Evolutionary conservation across 1,139 yeast genomes (phyloP).

Genomic region (Kodamaea fungicola): DNA sequence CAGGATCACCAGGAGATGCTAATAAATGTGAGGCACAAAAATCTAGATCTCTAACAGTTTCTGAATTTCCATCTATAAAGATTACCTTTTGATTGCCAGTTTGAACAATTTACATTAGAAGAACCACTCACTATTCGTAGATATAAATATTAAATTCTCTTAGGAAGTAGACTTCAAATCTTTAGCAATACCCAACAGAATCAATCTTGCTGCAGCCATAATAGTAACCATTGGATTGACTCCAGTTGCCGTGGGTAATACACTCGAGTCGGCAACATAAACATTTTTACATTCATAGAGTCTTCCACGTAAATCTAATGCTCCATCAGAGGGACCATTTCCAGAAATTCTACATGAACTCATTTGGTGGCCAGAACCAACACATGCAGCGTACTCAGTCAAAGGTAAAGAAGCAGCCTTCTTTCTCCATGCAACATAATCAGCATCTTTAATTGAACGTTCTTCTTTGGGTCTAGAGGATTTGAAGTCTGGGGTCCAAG

Average conservation of each 20-base stretch:
- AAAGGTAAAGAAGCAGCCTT: conserved; percentile 26
- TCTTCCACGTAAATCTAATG: conserved; percentile 47
- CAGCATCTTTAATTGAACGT: conserved; percentile 42
- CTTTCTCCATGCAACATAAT: conserved; percentile 45
- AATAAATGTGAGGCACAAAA: no score
- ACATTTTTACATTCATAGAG: conserved; percentile 53
- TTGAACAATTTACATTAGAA: no score
- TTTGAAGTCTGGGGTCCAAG: conserved; percentile 38
- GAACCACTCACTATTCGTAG: no score
- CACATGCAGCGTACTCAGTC: conserved; percentile 26
- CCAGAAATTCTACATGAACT: conserved; percentile 55
- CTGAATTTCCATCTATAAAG: no score
- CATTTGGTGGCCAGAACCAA: conserved; percentile 65
- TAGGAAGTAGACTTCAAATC: conserved; percentile 20
- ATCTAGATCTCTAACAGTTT: no score
- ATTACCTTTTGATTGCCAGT: no score
- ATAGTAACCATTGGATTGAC: conserved; percentile 53
- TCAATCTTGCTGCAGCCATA: conserved; percentile 39
- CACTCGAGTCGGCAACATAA: conserved; percentile 56
- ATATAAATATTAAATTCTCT: no score
- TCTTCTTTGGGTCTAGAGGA: conserved; percentile 37
- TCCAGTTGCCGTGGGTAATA: conserved; percentile 58
- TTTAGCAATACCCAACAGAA: conserved; percentile 32
- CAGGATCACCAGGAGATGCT: no score
- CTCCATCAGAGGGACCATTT: conserved; percentile 46